These are phyloP conservation scores for Botrytis pseudocinerea DNA, from an alignment of 2,329 filamentous ascomycete genomes.

Conservation along the genomic window DNA sequence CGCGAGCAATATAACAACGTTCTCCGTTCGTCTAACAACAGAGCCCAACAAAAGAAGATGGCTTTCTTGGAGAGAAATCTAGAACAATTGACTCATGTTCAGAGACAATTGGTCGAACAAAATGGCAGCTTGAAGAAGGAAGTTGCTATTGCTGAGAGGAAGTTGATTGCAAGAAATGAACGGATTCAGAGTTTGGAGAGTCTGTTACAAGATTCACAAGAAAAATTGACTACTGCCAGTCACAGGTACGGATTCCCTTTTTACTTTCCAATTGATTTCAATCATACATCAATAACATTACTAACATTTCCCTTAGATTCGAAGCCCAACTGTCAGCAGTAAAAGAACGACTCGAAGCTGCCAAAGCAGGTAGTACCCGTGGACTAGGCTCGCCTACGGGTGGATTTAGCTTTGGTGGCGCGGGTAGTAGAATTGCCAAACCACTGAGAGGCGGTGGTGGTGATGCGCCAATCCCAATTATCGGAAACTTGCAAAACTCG, in stretches of 20 bases:
- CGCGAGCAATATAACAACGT: constrained; percentile 99
- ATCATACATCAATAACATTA: constrained; percentile 25
- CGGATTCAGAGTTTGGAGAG: constrained; percentile 92
- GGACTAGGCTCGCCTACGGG: constrained; percentile 69
- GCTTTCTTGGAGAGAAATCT: constrained; percentile 97
- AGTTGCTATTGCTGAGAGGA: constrained; percentile 96
- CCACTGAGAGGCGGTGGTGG: constrained; percentile 63
- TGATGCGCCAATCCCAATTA: constrained; percentile 51
- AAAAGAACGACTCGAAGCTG: constrained; percentile 95
- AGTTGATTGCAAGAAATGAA: constrained; percentile 94
- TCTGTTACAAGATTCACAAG: constrained; percentile 92
- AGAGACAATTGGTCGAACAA: constrained; percentile 96
- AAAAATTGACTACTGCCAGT: constrained; percentile 96
- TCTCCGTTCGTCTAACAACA: constrained; percentile 92
- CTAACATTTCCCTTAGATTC: constrained; percentile 62
- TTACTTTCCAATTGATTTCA: constrained; percentile 10
- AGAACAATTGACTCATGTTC: constrained; percentile 95
- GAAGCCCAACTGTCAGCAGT: constrained; percentile 95
- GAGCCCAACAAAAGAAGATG: constrained; percentile 99
- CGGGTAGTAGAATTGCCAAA: constrained; percentile 68
- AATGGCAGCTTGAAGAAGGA: constrained; percentile 98
- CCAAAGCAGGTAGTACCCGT: constrained; percentile 87
- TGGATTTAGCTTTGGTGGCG: constrained; percentile 69
- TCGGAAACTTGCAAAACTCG: constrained; percentile 57
- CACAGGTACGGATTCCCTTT: constrained; percentile 71